Evolutionary conservation across 768 basidiomycete genomes (phyloP), one percentile per base, ranked within the genome.

Genomic region (Favolaschia claudopus): DNA sequence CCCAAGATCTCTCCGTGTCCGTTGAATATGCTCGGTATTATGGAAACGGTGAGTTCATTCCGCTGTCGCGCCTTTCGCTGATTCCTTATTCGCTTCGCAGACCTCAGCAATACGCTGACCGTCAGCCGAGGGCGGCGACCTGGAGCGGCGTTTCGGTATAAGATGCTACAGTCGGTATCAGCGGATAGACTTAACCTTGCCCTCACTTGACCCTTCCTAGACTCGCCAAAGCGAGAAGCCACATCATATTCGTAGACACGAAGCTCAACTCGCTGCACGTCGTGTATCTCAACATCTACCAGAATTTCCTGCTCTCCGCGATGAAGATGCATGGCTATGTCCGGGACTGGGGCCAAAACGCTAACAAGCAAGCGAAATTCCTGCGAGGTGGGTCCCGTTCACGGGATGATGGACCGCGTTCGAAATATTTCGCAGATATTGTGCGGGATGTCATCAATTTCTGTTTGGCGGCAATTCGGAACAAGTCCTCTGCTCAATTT

Each of bases 241-340:
- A 96, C 64, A 80, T 89, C 36, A 88, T 96, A 58, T 97, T 87
- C 76, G 87, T 82, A 47, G 96, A 98, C 69, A 81, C 82, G 5
- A 68, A 71, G 14, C 78, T 96, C 60, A 97, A 96, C 71, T 74
- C 84, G 8, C 63, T 73, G 17, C 67, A 81, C 37, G 82, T 81
- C 2, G 85, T 94, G 10, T 85, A 91, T 71, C 71, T 86, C 50
- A 99, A 98, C 72, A 81, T 96, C 13, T 97, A 94, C 71, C 91
- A 94, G 70, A 92, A 89, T 67, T 90, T 95, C 69, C 73, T 92
- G 28, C 72, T 97, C 38, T 81, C 87, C 3, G 93, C 91, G 0
- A 88, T 95, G 81, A 96, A 93, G 76, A 90, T 94, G 82, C 87
- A 93, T 58, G 81, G 84, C 49, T 97, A 98, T 70, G 76, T 98